Evolutionary conservation across 768 basidiomycete genomes (phyloP).

Genomic region (Mycena metata): DNA sequence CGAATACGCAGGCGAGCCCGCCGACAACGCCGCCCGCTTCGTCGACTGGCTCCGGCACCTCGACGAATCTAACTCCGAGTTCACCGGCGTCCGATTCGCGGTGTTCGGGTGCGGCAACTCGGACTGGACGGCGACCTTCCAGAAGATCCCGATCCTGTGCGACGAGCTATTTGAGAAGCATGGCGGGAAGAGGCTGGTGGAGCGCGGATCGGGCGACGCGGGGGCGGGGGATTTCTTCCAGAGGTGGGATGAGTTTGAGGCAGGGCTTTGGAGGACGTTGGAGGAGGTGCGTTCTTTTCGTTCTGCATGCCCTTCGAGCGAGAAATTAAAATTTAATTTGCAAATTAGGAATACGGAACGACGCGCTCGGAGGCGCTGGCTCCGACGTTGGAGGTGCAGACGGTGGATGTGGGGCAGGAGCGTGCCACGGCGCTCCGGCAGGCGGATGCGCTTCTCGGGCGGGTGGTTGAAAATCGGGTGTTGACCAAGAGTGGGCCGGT

Average conservation of each 20-base stretch:
- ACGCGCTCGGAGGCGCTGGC: conserved; percentile 32
- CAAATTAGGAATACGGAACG: conserved; percentile 54
- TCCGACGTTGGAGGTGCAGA: conserved; percentile 47
- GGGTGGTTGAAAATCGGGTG: conserved; percentile 54
- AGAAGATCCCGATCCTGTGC: conserved; percentile 58
- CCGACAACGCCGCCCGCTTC: conserved; percentile 63
- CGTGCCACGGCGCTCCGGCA: conserved; percentile 54
- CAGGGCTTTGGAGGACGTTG: conserved; percentile 53
- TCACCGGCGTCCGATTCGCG: conserved; percentile 53
- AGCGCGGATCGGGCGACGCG: conserved; percentile 59
- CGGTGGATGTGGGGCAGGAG: conserved; percentile 47
- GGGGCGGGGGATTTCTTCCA: conserved; percentile 58
- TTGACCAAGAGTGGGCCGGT: conserved; percentile 54
- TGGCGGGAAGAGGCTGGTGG: conserved; percentile 53
- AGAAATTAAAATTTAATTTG: too few species aligned
- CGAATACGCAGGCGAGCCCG: conserved; percentile 63
- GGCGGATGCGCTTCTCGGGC: conserved; percentile 53
- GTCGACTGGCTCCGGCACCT: conserved; percentile 56
- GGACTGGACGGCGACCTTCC: conserved; percentile 64
- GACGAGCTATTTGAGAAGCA: conserved; percentile 51
- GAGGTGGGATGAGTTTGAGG: conserved; percentile 59
- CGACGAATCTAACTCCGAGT: conserved; percentile 36
- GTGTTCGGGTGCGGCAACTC: conserved; percentile 66
- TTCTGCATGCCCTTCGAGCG: too few species aligned
- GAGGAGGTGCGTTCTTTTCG: conserved; percentile 47